These are phyloP conservation scores for Thalia dealbata DNA, from an alignment of 176 grass and related monocot genomes.

Conservation along the genomic window DNA sequence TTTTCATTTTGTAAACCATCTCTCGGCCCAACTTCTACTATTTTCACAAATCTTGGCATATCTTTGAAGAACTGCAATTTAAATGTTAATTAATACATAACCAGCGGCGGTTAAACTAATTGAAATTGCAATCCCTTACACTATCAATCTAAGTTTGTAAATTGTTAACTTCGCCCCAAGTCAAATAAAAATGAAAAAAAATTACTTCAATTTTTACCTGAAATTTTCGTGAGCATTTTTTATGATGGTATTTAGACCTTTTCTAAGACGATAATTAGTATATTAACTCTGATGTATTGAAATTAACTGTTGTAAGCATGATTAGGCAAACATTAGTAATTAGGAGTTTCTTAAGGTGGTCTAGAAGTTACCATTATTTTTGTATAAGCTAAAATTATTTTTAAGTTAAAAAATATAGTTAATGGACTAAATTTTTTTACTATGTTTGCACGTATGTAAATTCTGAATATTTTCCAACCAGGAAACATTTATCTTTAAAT, in stretches of 20 bases:
- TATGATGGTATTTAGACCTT: too few species aligned
- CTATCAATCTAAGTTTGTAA: not conserved
- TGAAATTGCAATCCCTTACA: not conserved
- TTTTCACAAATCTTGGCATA: constrained; percentile 68
- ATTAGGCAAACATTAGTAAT: too few species aligned
- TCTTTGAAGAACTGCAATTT: constrained; percentile 47
- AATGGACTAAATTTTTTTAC: not conserved
- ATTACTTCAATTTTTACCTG: not conserved
- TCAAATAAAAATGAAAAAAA: not conserved
- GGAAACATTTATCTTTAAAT: not conserved
- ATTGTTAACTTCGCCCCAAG: not conserved
- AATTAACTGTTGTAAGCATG: too few species aligned
- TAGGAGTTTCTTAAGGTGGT: not conserved
- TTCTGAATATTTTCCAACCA: not conserved
- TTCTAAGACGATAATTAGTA: too few species aligned
- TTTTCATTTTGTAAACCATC: constrained; percentile 93
- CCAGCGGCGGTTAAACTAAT: not conserved
- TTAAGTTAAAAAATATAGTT: not conserved
- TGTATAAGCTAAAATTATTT: not conserved
- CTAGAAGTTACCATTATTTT: not conserved
- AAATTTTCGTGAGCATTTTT: not conserved
- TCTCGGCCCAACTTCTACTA: constrained; percentile 87
- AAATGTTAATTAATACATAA: constrained; percentile 9
- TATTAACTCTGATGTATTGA: too few species aligned
- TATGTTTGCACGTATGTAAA: not conserved